A percentile compares a stretch with the other conserved stretches of the same genome.
Evolutionary conservation across 345 rosid genomes (phyloP).

Genomic region (Turnera subulata): DNA sequence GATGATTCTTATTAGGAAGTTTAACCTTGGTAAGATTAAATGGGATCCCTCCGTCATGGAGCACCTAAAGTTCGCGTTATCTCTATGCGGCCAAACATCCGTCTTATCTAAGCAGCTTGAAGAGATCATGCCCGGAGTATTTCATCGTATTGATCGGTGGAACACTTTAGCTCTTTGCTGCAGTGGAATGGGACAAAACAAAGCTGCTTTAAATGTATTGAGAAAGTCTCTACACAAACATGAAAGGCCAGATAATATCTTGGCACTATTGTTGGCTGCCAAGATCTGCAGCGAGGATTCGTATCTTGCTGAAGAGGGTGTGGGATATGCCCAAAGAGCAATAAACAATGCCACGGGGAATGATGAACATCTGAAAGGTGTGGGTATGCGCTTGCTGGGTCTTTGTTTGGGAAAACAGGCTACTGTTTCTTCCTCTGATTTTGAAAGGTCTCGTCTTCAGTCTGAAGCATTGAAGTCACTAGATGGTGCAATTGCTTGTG

Average conservation of each 20-base stretch:
- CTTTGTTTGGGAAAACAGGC: slow-evolving; percentile 84
- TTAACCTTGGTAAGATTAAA: slow-evolving; percentile 49
- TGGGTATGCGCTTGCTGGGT: slow-evolving; percentile 65
- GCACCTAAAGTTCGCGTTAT: slow-evolving; percentile 71
- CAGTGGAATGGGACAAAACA: slow-evolving; percentile 53
- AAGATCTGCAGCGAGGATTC: slow-evolving; percentile 77
- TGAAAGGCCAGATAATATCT: slow-evolving; percentile 66
- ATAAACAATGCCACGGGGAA: slow-evolving; percentile 49
- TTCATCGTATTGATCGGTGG: slow-evolving; percentile 82
- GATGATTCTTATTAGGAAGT: slow-evolving; percentile 69
- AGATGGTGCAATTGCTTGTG: slow-evolving; percentile 60
- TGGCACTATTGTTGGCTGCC: slow-evolving; percentile 71
- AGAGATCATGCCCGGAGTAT: slow-evolving; percentile 75
- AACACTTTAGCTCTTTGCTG: slow-evolving; percentile 76
- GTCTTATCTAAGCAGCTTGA: slow-evolving; percentile 74
- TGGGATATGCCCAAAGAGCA: slow-evolving; percentile 64
- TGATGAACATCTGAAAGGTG: slow-evolving; percentile 75
- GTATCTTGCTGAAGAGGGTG: slow-evolving; percentile 79
- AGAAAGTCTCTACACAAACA: slow-evolving; percentile 79
- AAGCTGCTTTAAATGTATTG: slow-evolving; percentile 61
- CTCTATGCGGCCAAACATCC: slow-evolving; percentile 71
- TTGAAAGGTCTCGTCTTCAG: slow-evolving; percentile 74
- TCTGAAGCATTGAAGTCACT: slow-evolving; percentile 76
- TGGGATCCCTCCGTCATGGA: slow-evolving; percentile 89
- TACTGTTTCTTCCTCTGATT: slow-evolving; percentile 69